phyloP scores from a whole-genome alignment of 2,329 filamentous ascomycete genomes.

The Aureobasidium namibiae region DNA sequence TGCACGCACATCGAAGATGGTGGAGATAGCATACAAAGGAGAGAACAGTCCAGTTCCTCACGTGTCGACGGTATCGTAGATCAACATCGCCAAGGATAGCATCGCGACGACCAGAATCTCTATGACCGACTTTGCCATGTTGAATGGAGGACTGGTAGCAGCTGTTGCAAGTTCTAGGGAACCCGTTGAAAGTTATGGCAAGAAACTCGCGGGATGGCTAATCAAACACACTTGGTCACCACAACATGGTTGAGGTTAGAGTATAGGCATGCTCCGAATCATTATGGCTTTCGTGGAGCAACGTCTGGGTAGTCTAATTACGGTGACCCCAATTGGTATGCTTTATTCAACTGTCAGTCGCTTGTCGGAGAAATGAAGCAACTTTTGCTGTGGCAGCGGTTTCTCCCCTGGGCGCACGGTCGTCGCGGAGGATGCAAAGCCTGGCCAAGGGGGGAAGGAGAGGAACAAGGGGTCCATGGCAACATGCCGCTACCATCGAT shows the following conservation, averaged over 20 bases:
- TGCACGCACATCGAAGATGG: not conserved
- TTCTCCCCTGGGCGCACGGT: conserved; percentile 4
- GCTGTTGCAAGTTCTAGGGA: not conserved
- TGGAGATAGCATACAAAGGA: not conserved
- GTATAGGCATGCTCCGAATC: not conserved
- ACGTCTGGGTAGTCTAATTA: conserved; percentile 3
- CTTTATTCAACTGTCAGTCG: not conserved
- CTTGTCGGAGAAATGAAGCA: not conserved
- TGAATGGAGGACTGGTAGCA: not conserved
- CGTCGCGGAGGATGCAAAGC: conserved; percentile 6
- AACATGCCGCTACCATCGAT: conserved; percentile 7
- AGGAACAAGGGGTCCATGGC: conserved; percentile 5
- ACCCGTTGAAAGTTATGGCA: not conserved
- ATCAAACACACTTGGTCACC: not conserved
- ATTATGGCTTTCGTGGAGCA: not conserved
- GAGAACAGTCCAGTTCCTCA: not conserved
- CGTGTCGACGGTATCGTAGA: not conserved
- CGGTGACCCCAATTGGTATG: conserved; percentile 1
- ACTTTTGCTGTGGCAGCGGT: not conserved
- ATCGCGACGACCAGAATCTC: not conserved
- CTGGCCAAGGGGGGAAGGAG: conserved; percentile 3
- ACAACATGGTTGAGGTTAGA: not conserved
- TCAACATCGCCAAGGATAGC: not conserved
- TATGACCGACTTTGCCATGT: not conserved
- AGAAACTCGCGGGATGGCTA: not conserved